Base-by-base conservation (phyloP, 1,284 basidiomycete species). In the Hypsizygus ulmarius region DNA sequence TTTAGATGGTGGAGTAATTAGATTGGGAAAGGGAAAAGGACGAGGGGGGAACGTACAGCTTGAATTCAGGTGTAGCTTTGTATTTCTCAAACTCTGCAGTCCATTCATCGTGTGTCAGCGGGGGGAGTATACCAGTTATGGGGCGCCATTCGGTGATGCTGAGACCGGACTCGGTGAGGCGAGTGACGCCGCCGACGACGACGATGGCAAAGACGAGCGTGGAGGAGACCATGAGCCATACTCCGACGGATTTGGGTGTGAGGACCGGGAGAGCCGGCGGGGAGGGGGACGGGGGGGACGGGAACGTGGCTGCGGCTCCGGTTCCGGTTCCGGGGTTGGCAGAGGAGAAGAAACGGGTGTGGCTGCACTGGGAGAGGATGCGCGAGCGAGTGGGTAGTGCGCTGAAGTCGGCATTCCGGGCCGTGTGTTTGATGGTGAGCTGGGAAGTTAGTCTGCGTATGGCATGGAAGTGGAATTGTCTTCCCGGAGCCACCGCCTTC, bases 81-180 rank as follows among this genome's bases (percentile, higher is more conserved):
- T 99, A 99, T 71, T 98, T 99, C 38, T 87, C 82, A 68, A 97
- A 99, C 63, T 99, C 97, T 28, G 71, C 74, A 51, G 85, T 76
- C 97, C 97, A 99, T 51, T 93, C 83, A 1, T 73, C 80, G 12
- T 78, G 69, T 1, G 81, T 81, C 29, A 92, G 69, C 2, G 97
- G 97, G 12, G 95, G 93, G 12, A 93, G 66, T 47, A 94, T 76
- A 16, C 97, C 97, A 39, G 92, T 89, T 55, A 99, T 85, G 5
- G 96, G 93, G 51, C 84, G 82, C 97, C 97, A 99, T 75, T 99
- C 97, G 27, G 93, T 96, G 65, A 99, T 99, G 57, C 92, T 95
- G 53, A 99, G 75, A 4, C 97, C 97, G 18, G 93, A 97, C 71
- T 99, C 97, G 3, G 97, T 99, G 52, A 99, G 79, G 35, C 97